Conservation (phyloP, 345 rosid species). For the Pistacia atlantica region DNA sequence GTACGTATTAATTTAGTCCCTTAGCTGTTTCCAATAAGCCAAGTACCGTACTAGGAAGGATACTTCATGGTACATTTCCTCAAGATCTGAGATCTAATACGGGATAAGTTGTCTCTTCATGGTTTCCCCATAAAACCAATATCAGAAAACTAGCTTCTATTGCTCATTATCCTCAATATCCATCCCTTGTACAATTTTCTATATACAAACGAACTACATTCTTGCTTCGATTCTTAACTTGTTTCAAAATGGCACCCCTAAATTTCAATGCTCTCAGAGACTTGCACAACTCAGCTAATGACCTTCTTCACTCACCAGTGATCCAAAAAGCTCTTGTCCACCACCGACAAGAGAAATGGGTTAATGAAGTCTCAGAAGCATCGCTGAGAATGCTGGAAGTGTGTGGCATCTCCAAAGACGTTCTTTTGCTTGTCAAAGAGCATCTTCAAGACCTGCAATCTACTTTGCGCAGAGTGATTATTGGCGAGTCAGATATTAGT, state of each 20-base stretch:
- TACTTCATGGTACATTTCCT: constrained; percentile 46
- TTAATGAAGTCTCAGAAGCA: constrained; percentile 58
- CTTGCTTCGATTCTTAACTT: no score
- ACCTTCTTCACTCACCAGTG: constrained; percentile 65
- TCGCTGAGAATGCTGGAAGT: constrained; percentile 74
- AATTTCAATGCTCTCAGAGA: constrained; percentile 65
- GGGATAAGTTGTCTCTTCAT: constrained; percentile 10
- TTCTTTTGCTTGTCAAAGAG: constrained; percentile 58
- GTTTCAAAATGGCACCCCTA: constrained; percentile 43
- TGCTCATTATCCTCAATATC: not conserved
- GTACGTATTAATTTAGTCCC: not conserved
- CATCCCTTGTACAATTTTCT: not conserved
- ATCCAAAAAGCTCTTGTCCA: constrained; percentile 48
- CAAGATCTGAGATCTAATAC: constrained; percentile 31
- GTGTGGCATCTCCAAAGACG: constrained; percentile 60
- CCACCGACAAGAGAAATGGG: constrained; percentile 54
- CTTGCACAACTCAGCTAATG: constrained; percentile 70
- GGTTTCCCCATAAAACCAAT: constrained; percentile 20
- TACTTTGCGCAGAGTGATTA: constrained; percentile 43
- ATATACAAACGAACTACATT: no score
- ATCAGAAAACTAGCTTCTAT: constrained; percentile 7
- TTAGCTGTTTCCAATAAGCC: constrained; percentile 41
- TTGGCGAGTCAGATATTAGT: constrained; percentile 37
- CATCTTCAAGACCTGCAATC: constrained; percentile 55
- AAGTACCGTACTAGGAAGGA: constrained; percentile 45